phyloP scores from a whole-genome alignment of 257 asterid species.

The Solanum bukasovii region DNA sequence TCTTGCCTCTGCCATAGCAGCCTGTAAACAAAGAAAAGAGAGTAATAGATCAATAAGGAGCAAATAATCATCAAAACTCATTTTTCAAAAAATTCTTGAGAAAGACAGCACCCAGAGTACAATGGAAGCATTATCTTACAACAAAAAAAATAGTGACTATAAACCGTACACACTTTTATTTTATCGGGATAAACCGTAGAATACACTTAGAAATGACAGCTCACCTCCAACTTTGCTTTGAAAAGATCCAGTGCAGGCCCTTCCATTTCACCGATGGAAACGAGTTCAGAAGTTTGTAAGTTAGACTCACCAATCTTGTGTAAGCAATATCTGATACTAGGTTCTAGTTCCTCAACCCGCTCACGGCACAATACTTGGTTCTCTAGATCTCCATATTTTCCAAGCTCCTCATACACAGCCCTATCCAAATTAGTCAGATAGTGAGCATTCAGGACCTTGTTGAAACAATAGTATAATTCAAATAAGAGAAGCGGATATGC shows the following conservation, averaged over 20 bases:
- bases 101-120: background rate
- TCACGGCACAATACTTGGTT: conserved; percentile 87
- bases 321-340: conserved; percentile 76
- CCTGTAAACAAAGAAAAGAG: conserved; percentile 40
- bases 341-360: conserved; percentile 93
- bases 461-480: background rate
- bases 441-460: conserved; percentile 1
- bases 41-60: conserved; percentile 3
- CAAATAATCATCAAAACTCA: background rate
- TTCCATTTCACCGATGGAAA: conserved; percentile 80
- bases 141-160: background rate
- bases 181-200: background rate
- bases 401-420: conserved; percentile 98
- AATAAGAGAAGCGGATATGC: background rate
- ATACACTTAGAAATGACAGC: background rate
- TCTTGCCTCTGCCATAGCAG: conserved; percentile 98
- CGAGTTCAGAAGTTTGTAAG: conserved; percentile 72
- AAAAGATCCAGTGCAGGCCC: conserved; percentile 94
- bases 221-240: conserved; percentile 92
- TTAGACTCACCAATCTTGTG: conserved; percentile 92
- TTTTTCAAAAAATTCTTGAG: background rate
- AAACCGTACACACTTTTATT: background rate
- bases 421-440: conserved; percentile 28
- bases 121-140: background rate
- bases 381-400: conserved; percentile 92